Evolutionary conservation across 305 asterid species (phyloP).

Genomic region (Salvia sclarea): DNA sequence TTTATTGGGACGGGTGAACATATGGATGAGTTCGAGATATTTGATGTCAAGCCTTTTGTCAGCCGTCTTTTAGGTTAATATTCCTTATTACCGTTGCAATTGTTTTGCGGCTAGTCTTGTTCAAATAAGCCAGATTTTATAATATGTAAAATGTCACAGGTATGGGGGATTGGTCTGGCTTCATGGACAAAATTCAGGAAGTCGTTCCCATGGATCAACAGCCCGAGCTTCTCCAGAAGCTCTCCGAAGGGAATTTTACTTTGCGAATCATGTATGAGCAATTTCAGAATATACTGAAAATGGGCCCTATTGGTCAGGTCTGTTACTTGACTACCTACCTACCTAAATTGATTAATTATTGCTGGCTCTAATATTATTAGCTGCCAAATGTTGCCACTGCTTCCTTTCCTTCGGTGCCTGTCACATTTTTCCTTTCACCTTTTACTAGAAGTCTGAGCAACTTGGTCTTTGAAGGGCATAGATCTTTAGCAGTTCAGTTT

Average conservation of each 20-base stretch:
- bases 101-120: conserved; percentile 10
- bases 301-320: conserved; percentile 99
- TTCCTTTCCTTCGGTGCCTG: not conserved
- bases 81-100: conserved; percentile 7
- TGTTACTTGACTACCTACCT: conserved; percentile 31
- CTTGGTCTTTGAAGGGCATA: conserved; percentile 11
- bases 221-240: conserved; percentile 96
- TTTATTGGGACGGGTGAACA: conserved; percentile 98
- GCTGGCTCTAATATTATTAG: conserved; percentile 20
- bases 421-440: not conserved
- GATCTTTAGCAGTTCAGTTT: not conserved
- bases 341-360: conserved; percentile 6
- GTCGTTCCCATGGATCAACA: conserved; percentile 98
- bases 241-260: conserved; percentile 89
- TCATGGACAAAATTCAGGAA: conserved; percentile 95
- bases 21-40: conserved; percentile 95
- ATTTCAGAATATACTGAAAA: conserved; percentile 82
- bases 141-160: conserved; percentile 42
- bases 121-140: conserved; percentile 9
- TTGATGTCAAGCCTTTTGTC: conserved; percentile 94
- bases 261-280: conserved; percentile 94
- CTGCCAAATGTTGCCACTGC: not conserved
- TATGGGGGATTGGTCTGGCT: conserved; percentile 97
- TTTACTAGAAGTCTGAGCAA: not conserved
- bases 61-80: conserved; percentile 88